Conservation (phyloP, 2,329 filamentous ascomycete genomes). For the Fusarium devonianum region DNA sequence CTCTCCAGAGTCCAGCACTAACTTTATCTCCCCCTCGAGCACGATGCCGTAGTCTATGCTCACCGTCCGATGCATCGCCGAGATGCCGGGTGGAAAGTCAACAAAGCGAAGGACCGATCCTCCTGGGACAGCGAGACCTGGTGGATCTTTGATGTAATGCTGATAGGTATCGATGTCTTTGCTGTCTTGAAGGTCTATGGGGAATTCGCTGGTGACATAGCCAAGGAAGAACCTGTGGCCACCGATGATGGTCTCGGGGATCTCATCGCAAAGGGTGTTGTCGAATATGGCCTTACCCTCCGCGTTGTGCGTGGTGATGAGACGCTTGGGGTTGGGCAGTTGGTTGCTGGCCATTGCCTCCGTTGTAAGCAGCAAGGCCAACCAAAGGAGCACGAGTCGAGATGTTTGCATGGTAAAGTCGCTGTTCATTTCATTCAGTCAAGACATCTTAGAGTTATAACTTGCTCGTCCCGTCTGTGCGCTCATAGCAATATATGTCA, state of each 20-base stretch:
- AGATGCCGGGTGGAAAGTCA: conserved; percentile 52
- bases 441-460: too few relatives aligned
- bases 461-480: too few relatives aligned
- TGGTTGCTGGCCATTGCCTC: conserved; percentile 15
- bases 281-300: conserved; percentile 33
- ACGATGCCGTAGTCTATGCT: conserved; percentile 64
- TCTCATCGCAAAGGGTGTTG: conserved; percentile 18
- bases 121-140: conserved; percentile 40
- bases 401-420: not conserved
- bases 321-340: conserved; percentile 26
- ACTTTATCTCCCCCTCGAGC: conserved; percentile 61
- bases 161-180: conserved; percentile 27
- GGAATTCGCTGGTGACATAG: conserved; percentile 24
- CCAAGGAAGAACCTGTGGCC: conserved; percentile 31
- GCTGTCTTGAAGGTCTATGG: conserved; percentile 17
- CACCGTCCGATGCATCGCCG: conserved; percentile 55
- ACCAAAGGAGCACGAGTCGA: not conserved
- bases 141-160: conserved; percentile 11
- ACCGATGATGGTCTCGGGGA: conserved; percentile 13
- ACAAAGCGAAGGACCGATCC: conserved; percentile 57
- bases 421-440: too few relatives aligned
- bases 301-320: conserved; percentile 32
- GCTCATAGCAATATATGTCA: too few relatives aligned
- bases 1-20: conserved; percentile 59
- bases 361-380: not conserved